Conservation (phyloP, 306 rosid species). For the Pterocarpus macrocarpus region DNA sequence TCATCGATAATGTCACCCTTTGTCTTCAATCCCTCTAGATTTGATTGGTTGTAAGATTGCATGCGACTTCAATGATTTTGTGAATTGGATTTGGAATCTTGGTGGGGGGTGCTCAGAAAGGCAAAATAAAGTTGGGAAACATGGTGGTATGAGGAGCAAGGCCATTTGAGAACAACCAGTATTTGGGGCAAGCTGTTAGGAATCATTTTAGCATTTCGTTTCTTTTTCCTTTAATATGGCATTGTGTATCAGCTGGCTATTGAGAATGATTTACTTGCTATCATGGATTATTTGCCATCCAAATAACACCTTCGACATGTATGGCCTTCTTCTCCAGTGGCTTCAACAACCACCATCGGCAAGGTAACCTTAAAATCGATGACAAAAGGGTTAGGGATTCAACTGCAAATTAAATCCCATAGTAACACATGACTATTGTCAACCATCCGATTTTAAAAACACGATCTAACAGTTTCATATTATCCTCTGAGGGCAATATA, state of each 20-base stretch:
- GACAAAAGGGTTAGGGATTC: too few relatives aligned
- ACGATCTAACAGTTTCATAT: too few relatives aligned
- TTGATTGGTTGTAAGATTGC: slow-evolving; percentile 98
- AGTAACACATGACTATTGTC: too few relatives aligned
- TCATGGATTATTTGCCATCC: slow-evolving; percentile 65
- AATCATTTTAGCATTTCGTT: slow-evolving; percentile 88
- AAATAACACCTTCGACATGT: too few relatives aligned
- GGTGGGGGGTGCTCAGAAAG: slow-evolving; percentile 75
- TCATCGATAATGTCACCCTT: slow-evolving; percentile 96
- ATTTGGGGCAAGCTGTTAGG: slow-evolving; percentile 96
- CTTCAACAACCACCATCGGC: too few relatives aligned
- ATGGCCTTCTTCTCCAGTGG: too few relatives aligned
- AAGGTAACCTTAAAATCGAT: too few relatives aligned
- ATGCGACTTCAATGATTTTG: slow-evolving; percentile 81
- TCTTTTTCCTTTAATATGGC: slow-evolving; percentile 96
- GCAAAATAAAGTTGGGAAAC: slow-evolving; percentile 91
- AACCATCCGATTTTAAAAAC: too few relatives aligned
- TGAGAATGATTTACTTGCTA: slow-evolving; percentile 70
- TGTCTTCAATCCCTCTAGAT: slow-evolving; percentile 91
- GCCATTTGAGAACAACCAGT: slow-evolving; percentile 87
- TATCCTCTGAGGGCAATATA: too few relatives aligned
- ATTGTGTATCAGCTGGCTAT: slow-evolving; percentile 83
- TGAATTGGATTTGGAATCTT: slow-evolving; percentile 82
- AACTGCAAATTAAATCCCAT: too few relatives aligned
- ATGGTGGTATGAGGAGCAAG: slow-evolving; percentile 98